Conservation (phyloP, 352 stramenopile species). For the Peronosclerospora sorghi region DNA sequence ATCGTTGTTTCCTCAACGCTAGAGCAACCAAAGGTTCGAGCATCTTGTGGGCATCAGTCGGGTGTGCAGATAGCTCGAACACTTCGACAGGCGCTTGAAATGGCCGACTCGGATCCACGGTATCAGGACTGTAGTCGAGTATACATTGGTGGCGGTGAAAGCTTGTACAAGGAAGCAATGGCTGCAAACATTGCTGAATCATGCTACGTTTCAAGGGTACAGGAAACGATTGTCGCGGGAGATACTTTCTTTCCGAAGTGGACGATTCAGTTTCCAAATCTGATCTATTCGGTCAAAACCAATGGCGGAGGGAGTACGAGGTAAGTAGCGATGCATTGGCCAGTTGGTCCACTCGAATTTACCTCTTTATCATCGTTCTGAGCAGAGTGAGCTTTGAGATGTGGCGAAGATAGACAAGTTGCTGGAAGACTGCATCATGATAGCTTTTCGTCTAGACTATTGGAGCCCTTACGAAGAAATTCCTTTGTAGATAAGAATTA, state of each 20-base stretch:
- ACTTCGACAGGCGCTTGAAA: slow-evolving; percentile 31
- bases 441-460: background rate
- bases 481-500: no score
- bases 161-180: slow-evolving; percentile 51
- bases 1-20: slow-evolving; percentile 37
- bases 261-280: slow-evolving; percentile 27
- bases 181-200: slow-evolving; percentile 27
- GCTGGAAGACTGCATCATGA: background rate
- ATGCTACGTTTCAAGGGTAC: slow-evolving; percentile 55
- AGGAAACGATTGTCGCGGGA: slow-evolving; percentile 27
- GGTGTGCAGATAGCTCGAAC: slow-evolving; percentile 24
- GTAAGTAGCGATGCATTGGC: no score
- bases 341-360: no score
- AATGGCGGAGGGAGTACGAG: slow-evolving; percentile 11
- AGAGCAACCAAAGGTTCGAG: slow-evolving; percentile 3
- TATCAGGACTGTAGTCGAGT: slow-evolving; percentile 33
- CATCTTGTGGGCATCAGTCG: slow-evolving; percentile 1
- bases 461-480: no score
- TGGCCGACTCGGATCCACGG: slow-evolving; percentile 18
- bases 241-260: slow-evolving; percentile 52
- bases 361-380: background rate
- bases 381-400: slow-evolving; percentile 30
- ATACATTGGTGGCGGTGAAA: slow-evolving; percentile 55
- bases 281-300: slow-evolving; percentile 26
- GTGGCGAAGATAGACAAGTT: slow-evolving; percentile 6